Evolutionary conservation across 179 eudicot species (phyloP).

Genomic region (Drosera spatulata): DNA sequence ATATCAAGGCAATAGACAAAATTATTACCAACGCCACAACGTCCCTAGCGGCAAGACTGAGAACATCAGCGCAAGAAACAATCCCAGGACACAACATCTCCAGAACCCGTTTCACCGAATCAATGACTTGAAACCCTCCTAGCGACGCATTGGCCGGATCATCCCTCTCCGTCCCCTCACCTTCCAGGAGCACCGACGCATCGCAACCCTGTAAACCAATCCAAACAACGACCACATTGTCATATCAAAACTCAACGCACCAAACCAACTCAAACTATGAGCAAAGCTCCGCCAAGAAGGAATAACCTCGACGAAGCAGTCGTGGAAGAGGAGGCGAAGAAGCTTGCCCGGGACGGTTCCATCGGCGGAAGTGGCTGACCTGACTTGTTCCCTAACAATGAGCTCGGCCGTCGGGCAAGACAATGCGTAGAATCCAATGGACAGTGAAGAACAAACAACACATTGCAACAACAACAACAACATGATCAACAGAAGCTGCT

Average conservation of each 20-base stretch:
- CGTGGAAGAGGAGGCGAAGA: slow-evolving; percentile 65
- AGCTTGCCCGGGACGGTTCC: slow-evolving; percentile 45
- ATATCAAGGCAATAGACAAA: neutral
- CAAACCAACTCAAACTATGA: neutral
- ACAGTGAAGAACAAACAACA: slow-evolving; percentile 7
- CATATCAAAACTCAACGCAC: neutral
- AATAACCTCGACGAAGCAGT: slow-evolving; percentile 72
- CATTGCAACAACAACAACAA: neutral
- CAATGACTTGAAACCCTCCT: slow-evolving; percentile 37
- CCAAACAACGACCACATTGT: neutral
- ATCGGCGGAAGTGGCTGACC: slow-evolving; percentile 34
- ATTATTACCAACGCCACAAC: slow-evolving; percentile 39
- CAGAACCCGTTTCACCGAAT: slow-evolving; percentile 22
- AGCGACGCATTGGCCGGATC: slow-evolving; percentile 31
- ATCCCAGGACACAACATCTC: slow-evolving; percentile 38
- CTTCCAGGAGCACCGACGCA: slow-evolving; percentile 33
- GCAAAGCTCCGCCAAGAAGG: neutral
- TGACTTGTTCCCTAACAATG: slow-evolving; percentile 36
- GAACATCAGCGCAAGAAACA: slow-evolving; percentile 50
- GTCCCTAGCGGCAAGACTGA: slow-evolving; percentile 52
- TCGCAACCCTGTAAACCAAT: slow-evolving; percentile 31
- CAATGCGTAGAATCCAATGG: slow-evolving; percentile 34
- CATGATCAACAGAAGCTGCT: neutral
- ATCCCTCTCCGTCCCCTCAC: slow-evolving; percentile 23
- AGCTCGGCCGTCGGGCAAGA: slow-evolving; percentile 53